A percentile compares a stretch with the other conserved stretches of the same genome.
Evolutionary conservation across 2,329 filamentous ascomycete genomes (phyloP).

Genomic region (Albophoma yamanashiensis): DNA sequence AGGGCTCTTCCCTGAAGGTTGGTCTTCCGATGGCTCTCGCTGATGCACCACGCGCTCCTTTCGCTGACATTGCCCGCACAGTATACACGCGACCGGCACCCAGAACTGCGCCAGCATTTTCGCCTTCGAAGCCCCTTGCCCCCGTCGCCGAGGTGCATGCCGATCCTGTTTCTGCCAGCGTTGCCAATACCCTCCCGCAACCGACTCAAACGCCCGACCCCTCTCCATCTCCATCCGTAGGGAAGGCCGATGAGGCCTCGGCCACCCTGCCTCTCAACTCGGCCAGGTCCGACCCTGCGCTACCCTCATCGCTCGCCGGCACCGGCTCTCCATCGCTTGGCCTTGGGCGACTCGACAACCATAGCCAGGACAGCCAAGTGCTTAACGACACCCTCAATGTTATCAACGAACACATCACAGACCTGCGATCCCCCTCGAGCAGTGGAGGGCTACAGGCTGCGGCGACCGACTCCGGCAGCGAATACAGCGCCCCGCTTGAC

Average conservation of each 20-base stretch:
- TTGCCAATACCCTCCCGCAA: slow-evolving; percentile 12
- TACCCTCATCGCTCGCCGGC: slow-evolving; percentile 14
- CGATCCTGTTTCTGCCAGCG: slow-evolving; percentile 10
- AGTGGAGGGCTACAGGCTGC: slow-evolving; percentile 40
- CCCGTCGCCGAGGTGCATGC: slow-evolving; percentile 19
- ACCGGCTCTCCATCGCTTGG: slow-evolving; percentile 15
- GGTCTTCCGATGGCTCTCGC: slow-evolving; percentile 12
- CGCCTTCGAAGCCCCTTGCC: slow-evolving; percentile 17
- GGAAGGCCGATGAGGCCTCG: slow-evolving; percentile 13
- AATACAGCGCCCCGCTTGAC: slow-evolving; percentile 73
- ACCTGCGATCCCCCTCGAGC: slow-evolving; percentile 51
- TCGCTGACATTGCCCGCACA: slow-evolving; percentile 19
- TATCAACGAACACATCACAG: slow-evolving; percentile 93
- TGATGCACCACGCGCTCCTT: not conserved
- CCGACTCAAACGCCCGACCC: slow-evolving; percentile 20
- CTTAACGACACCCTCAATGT: slow-evolving; percentile 93
- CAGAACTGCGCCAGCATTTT: slow-evolving; percentile 25
- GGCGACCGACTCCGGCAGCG: slow-evolving; percentile 71
- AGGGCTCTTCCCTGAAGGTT: slow-evolving; percentile 77
- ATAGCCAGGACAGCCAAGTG: slow-evolving; percentile 53
- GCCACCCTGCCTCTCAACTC: slow-evolving; percentile 35
- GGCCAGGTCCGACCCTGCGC: slow-evolving; percentile 21
- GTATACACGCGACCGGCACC: slow-evolving; percentile 53
- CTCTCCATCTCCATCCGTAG: slow-evolving; percentile 17
- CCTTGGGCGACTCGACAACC: slow-evolving; percentile 27